Evolutionary conservation across 805 yeast genomes (phyloP).

Genomic region (Pichia californica): DNA sequence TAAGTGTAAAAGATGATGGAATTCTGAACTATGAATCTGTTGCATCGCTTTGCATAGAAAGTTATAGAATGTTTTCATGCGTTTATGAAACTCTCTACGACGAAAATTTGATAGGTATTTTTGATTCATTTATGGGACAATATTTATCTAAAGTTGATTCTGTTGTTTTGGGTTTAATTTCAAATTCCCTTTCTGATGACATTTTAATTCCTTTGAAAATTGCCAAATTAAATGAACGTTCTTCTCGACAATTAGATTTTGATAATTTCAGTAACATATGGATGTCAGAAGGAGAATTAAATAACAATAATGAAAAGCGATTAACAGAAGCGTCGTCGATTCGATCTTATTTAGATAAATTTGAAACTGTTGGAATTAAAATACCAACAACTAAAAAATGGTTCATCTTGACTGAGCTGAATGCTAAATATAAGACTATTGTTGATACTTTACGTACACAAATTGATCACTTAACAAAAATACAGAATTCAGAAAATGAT

Average conservation of each 20-base stretch:
- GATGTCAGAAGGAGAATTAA: constrained; percentile 24
- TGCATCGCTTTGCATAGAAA: constrained; percentile 24
- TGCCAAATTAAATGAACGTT: constrained; percentile 24
- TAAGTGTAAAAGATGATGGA: not conserved
- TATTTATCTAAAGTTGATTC: constrained; percentile 17
- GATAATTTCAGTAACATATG: constrained; percentile 30
- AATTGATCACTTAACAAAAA: constrained; percentile 16
- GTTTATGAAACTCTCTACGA: constrained; percentile 22
- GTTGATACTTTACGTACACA: constrained; percentile 28
- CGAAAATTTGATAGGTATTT: constrained; percentile 3
- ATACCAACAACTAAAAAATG: constrained; percentile 28
- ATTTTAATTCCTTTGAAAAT: constrained; percentile 29
- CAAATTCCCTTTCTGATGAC: constrained; percentile 2
- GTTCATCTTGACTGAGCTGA: constrained; percentile 35
- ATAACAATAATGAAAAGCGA: constrained; percentile 30
- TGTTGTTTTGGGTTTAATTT: constrained; percentile 9
- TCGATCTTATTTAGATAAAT: constrained; percentile 37
- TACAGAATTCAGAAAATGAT: constrained; percentile 15
- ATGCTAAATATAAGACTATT: constrained; percentile 32
- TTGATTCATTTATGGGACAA: not conserved
- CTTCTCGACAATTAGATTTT: constrained; percentile 25
- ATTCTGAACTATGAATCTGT: not conserved
- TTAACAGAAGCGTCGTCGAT: constrained; percentile 39
- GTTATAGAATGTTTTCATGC: constrained; percentile 22
- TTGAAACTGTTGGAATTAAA: constrained; percentile 5